Evolutionary conservation across 805 yeast species (phyloP).

Genomic region (Groenewaldozyma tartarivorans): DNA sequence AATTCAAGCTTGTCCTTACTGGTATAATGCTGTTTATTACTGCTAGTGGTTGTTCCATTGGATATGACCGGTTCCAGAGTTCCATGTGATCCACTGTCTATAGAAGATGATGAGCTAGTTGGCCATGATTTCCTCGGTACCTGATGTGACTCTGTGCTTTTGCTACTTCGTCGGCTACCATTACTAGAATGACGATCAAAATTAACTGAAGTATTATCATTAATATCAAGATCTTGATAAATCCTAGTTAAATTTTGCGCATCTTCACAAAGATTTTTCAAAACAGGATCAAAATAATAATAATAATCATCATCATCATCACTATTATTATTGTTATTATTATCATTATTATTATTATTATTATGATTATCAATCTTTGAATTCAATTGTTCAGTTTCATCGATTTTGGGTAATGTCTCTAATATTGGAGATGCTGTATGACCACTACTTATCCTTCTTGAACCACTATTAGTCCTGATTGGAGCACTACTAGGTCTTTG

Average conservation of each 20-base stretch:
- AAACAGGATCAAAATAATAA: conserved; percentile 10
- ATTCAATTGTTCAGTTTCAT: conserved; percentile 16
- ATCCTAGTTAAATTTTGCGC: conserved; percentile 28
- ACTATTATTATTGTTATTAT: not conserved
- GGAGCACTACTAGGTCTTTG: not conserved
- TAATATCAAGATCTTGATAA: conserved; percentile 17
- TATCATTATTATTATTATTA: not conserved
- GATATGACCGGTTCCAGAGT: not conserved
- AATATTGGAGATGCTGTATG: conserved; percentile 2
- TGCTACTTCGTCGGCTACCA: not conserved
- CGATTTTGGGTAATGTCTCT: conserved; percentile 10
- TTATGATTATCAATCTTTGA: not conserved
- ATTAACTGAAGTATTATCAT: conserved; percentile 1
- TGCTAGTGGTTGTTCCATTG: not conserved
- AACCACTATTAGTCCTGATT: no score
- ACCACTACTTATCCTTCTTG: not conserved
- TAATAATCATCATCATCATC: not conserved
- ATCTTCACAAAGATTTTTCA: conserved; percentile 27
- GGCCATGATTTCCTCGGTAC: not conserved
- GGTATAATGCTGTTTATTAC: not conserved
- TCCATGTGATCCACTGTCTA: not conserved
- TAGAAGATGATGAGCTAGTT: not conserved
- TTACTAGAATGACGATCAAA: not conserved
- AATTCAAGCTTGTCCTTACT: not conserved
- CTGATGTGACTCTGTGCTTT: not conserved